These are phyloP conservation scores for Acarospora socialis DNA, from an alignment of 2,329 filamentous ascomycete species.

Conservation along the genomic window DNA sequence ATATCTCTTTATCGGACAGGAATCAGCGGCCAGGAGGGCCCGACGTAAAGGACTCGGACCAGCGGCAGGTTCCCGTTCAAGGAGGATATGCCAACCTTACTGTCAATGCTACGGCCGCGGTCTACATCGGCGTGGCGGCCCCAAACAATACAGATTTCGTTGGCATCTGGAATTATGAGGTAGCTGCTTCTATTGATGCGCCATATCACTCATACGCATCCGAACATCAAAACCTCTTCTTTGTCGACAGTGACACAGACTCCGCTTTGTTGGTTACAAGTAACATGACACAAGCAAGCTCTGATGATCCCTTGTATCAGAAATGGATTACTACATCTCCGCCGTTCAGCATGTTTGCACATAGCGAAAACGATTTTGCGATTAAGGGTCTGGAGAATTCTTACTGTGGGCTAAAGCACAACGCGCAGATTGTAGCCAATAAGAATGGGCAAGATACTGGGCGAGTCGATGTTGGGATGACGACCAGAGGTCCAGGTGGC, in stretches of 20 bases:
- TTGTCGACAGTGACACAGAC: constrained; percentile 72
- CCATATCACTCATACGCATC: constrained; percentile 51
- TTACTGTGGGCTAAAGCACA: constrained; percentile 61
- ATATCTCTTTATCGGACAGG: constrained; percentile 51
- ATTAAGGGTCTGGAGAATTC: constrained; percentile 62
- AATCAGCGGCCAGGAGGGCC: constrained; percentile 54
- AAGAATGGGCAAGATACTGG: constrained; percentile 35
- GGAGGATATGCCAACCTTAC: constrained; percentile 57
- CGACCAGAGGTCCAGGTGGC: constrained; percentile 48
- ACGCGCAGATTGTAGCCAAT: constrained; percentile 48
- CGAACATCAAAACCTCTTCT: constrained; percentile 46
- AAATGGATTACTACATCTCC: constrained; percentile 44
- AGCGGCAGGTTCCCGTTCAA: constrained; percentile 38
- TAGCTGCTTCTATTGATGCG: constrained; percentile 68
- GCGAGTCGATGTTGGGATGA: constrained; percentile 48
- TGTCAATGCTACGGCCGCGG: constrained; percentile 46
- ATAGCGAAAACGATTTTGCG: constrained; percentile 43
- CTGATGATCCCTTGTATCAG: constrained; percentile 34
- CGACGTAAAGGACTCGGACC: constrained; percentile 27
- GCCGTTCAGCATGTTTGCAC: constrained; percentile 66
- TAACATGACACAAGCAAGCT: constrained; percentile 45
- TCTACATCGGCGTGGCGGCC: constrained; percentile 66
- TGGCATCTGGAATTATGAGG: constrained; percentile 62
- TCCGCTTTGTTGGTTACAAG: constrained; percentile 67
- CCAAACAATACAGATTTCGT: constrained; percentile 48